A percentile compares a stretch with the other conserved stretches of the same genome.
These are phyloP conservation scores for Fusarium illudens DNA, from an alignment of 2,329 filamentous ascomycete species.

Conservation along the genomic window DNA sequence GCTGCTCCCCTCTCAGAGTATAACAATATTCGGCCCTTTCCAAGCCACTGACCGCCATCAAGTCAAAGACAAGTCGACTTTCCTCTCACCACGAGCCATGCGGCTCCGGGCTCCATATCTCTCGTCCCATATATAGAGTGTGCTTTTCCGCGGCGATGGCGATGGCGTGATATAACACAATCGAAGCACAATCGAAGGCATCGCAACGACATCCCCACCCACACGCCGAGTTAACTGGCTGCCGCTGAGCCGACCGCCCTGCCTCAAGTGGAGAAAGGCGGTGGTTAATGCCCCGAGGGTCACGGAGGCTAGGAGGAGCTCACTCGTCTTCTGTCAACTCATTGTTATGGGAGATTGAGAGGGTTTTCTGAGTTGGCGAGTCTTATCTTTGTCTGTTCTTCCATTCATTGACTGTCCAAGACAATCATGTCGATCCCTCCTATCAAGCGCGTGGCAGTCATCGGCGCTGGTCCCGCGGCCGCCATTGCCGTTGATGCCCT, in stretches of 20 bases:
- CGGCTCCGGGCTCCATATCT: background rate
- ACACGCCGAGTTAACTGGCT: background rate
- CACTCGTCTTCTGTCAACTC: background rate
- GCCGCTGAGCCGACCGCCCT: slow-evolving; percentile 2
- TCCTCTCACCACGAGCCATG: background rate
- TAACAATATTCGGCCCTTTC: background rate
- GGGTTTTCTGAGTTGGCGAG: background rate
- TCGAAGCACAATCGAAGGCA: slow-evolving; percentile 26
- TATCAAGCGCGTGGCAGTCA: slow-evolving; percentile 60
- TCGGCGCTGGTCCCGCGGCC: slow-evolving; percentile 68
- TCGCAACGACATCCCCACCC: background rate
- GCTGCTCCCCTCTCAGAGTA: background rate
- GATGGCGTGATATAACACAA: slow-evolving; percentile 34
- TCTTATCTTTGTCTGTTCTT: background rate
- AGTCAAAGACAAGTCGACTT: background rate
- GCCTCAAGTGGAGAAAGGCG: slow-evolving; percentile 22
- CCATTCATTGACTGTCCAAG: background rate
- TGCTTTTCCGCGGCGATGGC: background rate
- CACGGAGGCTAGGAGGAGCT: background rate
- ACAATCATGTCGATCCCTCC: slow-evolving; percentile 15
- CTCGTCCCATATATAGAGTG: background rate
- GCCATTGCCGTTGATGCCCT: slow-evolving; percentile 69
- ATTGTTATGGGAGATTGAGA: background rate
- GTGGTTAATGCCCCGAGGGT: slow-evolving; percentile 17
- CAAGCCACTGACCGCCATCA: background rate